phyloP scores from a whole-genome alignment of 345 rosid genomes.

The Boechera stricta region DNA sequence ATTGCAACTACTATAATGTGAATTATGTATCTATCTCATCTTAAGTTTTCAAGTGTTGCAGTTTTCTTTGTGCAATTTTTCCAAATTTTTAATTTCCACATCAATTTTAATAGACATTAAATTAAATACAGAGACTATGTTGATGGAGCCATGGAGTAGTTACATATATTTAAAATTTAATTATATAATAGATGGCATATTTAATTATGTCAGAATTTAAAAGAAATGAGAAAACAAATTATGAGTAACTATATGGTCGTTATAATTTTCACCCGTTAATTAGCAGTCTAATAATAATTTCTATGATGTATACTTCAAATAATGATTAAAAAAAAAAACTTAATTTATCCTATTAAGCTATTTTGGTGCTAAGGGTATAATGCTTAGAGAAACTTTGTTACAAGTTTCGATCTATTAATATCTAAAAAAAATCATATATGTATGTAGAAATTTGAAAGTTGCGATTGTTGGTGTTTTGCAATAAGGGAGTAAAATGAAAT shows the following conservation, averaged over 20 bases:
- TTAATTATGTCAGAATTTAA: not conserved
- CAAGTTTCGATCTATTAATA: not conserved
- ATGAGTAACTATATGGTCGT: not conserved
- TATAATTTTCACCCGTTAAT: not conserved
- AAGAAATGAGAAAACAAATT: slow-evolving; percentile 5
- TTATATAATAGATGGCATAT: not conserved
- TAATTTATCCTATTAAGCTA: not conserved
- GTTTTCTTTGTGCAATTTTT: not conserved
- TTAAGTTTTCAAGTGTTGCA: not conserved
- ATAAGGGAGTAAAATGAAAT: not conserved
- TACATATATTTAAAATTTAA: not conserved
- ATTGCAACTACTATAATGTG: slow-evolving; percentile 21
- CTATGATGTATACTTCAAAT: too few species aligned
- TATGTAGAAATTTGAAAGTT: not conserved
- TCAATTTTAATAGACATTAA: not conserved
- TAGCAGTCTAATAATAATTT: not conserved
- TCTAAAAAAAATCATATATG: not conserved
- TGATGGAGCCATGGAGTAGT: slow-evolving; percentile 7
- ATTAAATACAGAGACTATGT: not conserved
- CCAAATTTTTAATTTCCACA: not conserved
- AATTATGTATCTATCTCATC: slow-evolving; percentile 12
- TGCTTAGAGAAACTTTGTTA: not conserved
- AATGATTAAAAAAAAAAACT: too few species aligned
- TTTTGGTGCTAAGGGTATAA: not conserved
- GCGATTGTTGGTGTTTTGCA: slow-evolving; percentile 16